Percentiles rank a stretch among this genome's conserved stretches.
phyloP scores from a whole-genome alignment of 139 green algal genomes.

The Zygnema circumcarinatum region DNA sequence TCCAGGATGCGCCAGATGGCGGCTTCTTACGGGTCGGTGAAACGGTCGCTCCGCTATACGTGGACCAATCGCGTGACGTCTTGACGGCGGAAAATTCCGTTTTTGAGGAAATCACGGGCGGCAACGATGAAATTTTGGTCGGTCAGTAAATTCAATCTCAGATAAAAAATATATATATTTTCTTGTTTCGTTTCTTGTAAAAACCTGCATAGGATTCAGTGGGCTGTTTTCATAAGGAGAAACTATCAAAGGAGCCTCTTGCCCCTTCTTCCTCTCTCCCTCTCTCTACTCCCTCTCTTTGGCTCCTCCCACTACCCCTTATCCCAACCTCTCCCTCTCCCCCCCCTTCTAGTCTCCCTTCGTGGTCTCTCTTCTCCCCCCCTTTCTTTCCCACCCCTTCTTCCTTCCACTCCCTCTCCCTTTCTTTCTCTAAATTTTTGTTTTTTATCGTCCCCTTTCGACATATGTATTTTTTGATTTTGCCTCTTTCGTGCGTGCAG shows the following conservation, averaged over 20 bases:
- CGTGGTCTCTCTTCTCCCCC: background rate
- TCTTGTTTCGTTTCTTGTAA: background rate
- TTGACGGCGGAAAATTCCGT: slow-evolving; percentile 75
- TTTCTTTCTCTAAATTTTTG: background rate
- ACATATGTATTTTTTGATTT: slow-evolving; percentile 10
- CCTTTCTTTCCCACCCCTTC: too few relatives aligned
- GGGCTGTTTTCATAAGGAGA: too few relatives aligned
- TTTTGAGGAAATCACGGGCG: slow-evolving; percentile 64
- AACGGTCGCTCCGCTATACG: slow-evolving; percentile 81
- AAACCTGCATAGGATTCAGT: background rate
- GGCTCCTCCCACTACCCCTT: too few relatives aligned
- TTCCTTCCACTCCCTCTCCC: background rate
- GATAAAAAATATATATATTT: background rate
- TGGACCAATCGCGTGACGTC: slow-evolving; percentile 78
- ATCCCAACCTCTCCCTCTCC: too few relatives aligned
- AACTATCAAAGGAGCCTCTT: background rate
- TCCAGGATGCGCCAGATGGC: slow-evolving; percentile 69
- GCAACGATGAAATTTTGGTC: slow-evolving; percentile 40
- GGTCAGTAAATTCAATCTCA: slow-evolving; percentile 12
- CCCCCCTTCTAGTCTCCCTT: too few relatives aligned
- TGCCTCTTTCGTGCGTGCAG: slow-evolving; percentile 49
- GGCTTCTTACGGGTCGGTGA: slow-evolving; percentile 70
- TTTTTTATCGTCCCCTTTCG: background rate
- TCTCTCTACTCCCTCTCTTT: too few relatives aligned
- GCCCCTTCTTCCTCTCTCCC: background rate